Percentiles rank a stretch among this genome's conserved stretches.
These are phyloP conservation scores for Cryptomeria japonica DNA, from an alignment of 75 land plant genomes.

Conservation along the genomic window DNA sequence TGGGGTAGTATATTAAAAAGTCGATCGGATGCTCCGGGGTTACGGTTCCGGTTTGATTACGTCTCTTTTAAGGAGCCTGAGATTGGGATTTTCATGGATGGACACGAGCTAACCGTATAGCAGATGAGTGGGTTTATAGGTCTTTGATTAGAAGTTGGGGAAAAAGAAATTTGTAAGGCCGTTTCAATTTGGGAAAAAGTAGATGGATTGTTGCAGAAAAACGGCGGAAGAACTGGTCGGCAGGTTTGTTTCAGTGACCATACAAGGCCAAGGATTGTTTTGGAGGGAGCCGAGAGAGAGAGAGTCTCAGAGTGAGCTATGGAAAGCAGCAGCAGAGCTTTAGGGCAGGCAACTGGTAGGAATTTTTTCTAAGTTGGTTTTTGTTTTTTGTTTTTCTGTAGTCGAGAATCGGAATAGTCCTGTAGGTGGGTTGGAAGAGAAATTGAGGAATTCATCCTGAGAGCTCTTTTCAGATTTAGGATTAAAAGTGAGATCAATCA, in stretches of 20 bases:
- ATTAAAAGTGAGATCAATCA: neutral
- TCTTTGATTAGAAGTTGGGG: neutral
- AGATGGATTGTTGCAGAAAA: neutral
- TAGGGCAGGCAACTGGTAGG: neutral
- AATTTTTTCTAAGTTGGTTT: neutral
- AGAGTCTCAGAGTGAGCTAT: neutral
- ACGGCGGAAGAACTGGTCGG: neutral
- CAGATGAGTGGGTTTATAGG: neutral
- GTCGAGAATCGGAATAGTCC: neutral
- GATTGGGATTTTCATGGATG: neutral
- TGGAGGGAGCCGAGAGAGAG: neutral
- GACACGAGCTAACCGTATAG: neutral
- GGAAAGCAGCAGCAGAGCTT: neutral
- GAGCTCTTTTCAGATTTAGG: neutral
- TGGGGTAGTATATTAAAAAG: neutral
- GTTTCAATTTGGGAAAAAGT: neutral
- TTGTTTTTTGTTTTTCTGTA: neutral
- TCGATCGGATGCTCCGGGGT: slow-evolving; percentile 3
- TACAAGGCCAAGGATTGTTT: neutral
- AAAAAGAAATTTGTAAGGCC: neutral
- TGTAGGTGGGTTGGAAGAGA: neutral
- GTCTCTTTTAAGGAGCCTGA: neutral
- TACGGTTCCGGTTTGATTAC: slow-evolving; percentile 11
- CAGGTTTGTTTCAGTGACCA: neutral
- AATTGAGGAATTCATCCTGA: neutral